Base-by-base conservation (phyloP, 169 alveolate species). In the Babesia caballi region DNA sequence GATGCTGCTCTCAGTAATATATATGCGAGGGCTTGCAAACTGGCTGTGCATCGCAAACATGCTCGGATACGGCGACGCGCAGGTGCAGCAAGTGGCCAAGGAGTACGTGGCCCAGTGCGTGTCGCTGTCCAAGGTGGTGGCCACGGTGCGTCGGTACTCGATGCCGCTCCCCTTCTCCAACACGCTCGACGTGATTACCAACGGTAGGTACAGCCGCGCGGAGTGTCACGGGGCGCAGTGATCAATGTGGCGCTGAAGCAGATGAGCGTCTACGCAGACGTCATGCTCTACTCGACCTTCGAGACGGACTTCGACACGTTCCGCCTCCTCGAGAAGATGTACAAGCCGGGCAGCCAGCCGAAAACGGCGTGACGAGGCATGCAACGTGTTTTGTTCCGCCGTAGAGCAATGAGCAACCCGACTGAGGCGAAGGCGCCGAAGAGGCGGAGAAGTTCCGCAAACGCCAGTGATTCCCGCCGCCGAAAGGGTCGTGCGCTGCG, bases 41-140 rank as follows among this genome's bases (percentile, higher is more conserved):
- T 78, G 87, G 87, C 69, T 78, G 40, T 57, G 87, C 54, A 70
- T 70, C 35, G 87, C 87, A 25, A 78, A 78, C 28, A 68, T 78
- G 83, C 80, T 78, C 4, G 87, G 87, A 12, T 58, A 54, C 25
- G 41, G 4, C 49, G 50, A 36, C 27, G n/a, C 52, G 51, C 52
- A 46, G 4, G 50, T 78, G 23, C 61, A 78, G 56, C 67, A 54
- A 32, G 82, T 69, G 38, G 73, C 87, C 14, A 78, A 65, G 76
- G 77, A 78, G 14, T 42, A 70, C 28, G 60, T 78, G 6, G 67
- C 57, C 9, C 78, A 78, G 51, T 59, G 70, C 30, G 80, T 66
- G 15, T 46, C 77, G 30, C 73, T 67, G 4, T 53, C 66, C 1
- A 78, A 67, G 52, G 66, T 84, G 1, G 23, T 63, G 2, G 63